Percentiles rank a stretch among this genome's conserved stretches.
Conservation (phyloP, 2,329 filamentous ascomycete species). For the Geosmithia putterillii region DNA sequence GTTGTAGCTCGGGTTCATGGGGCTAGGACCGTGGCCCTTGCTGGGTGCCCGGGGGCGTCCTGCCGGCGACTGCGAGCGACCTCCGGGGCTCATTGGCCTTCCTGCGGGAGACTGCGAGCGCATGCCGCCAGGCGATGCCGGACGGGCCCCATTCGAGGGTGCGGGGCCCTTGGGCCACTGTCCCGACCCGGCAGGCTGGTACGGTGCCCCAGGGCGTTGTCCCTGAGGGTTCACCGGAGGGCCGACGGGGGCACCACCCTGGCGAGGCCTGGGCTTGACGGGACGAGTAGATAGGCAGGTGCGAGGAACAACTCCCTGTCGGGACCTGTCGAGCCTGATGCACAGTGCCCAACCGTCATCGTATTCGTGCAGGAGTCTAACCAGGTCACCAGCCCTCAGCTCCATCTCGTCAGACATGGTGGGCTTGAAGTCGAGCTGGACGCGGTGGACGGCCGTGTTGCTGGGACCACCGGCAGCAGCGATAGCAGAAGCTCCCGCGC, state of each 20-base stretch:
- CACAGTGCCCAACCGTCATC: slow-evolving; percentile 98
- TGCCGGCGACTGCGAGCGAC: slow-evolving; percentile 30
- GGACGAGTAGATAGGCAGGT: slow-evolving; percentile 88
- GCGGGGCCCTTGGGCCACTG: slow-evolving; percentile 27
- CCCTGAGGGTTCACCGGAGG: slow-evolving; percentile 35
- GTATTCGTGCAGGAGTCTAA: slow-evolving; percentile 86
- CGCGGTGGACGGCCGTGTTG: slow-evolving; percentile 65
- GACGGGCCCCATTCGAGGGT: slow-evolving; percentile 7
- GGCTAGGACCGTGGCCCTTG: slow-evolving; percentile 13
- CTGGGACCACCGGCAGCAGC: slow-evolving; percentile 48
- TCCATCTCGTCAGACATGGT: slow-evolving; percentile 87
- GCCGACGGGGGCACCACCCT: slow-evolving; percentile 33
- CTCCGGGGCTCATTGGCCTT: slow-evolving; percentile 6
- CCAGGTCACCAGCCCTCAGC: slow-evolving; percentile 68
- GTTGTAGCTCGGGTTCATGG: slow-evolving; percentile 27
- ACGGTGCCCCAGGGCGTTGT: neutral
- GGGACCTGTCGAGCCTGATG: slow-evolving; percentile 76
- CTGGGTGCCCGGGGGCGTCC: slow-evolving; percentile 27
- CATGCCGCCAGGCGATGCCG: slow-evolving; percentile 9
- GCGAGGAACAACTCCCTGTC: slow-evolving; percentile 86
- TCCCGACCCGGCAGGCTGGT: slow-evolving; percentile 13
- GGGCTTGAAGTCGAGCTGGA: slow-evolving; percentile 88
- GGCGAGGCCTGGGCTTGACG: slow-evolving; percentile 65
- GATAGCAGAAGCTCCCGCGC: slow-evolving; percentile 35
- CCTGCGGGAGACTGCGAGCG: slow-evolving; percentile 18